Base-by-base conservation (phyloP, 352 stramenopile genomes). In the Phytopythium ostracodes region DNA sequence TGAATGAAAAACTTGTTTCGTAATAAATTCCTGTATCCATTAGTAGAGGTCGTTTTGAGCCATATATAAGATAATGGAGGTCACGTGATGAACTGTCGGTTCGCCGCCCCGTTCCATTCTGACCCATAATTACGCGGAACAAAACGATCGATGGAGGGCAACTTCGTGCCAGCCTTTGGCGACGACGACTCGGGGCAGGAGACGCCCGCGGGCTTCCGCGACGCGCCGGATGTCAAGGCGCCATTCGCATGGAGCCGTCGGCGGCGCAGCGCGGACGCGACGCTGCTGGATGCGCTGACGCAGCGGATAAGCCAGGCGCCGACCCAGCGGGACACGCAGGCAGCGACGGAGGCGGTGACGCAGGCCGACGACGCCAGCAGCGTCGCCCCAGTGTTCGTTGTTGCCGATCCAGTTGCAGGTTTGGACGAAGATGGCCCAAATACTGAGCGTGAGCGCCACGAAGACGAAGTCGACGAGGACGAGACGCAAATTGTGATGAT, bases 401-500 rank as follows among this genome's bases (percentile, higher is more conserved):
- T 72, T 27, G 76, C 67, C 5, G 56, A 57, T 1, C 67, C 62
- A 0, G 76, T 65, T 36, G 58, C 63, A 49, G 66, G 68, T 4
- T 53, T 68, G 1, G 46, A 60, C 7, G 43, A 57, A 60, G 57
- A 71, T 14, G 52, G 33, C 1, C 20, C 10, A 11, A 7, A 25
- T 22, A 40, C 2, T 55, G 62, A 79, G n/a, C 56, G 46, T 2
- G n/a, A n/a, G n/a, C n/a, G n/a, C n/a, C 46, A 50, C 25, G 42
- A 64, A 4, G 74, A 82, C 6, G 75, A 84, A 18, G 71, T 87
- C 15, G 84, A 92, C 47, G 84, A 91, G 60, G 81, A 93, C 31
- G 84, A 91, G 72, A 93, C 84, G 44, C 84, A 93, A 73, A 93
- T 93, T 62, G 52, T 81, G 43, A 91, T 91, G 77, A 42, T 42